Conservation (phyloP, 345 rosid species). For the Gossypium bickii region DNA sequence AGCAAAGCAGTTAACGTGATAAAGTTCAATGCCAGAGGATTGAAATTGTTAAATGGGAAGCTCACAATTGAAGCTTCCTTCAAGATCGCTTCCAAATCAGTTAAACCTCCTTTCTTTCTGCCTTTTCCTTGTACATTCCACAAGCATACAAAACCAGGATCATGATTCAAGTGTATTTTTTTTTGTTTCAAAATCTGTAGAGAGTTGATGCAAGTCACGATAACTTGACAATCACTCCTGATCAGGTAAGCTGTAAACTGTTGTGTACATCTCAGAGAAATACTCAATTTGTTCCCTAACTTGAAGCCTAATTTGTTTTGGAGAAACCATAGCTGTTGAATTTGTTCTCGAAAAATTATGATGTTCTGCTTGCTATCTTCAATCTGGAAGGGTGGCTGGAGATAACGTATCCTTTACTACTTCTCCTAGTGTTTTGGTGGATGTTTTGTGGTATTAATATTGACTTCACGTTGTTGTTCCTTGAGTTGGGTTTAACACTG, state of each 20-base stretch:
- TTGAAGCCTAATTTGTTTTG: neutral
- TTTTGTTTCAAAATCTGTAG: conserved; percentile 32
- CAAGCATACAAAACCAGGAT: neutral
- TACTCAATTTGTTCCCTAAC: neutral
- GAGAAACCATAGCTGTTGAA: conserved; percentile 61
- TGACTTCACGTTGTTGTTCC: neutral
- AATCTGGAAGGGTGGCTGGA: conserved; percentile 86
- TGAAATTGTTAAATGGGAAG: conserved; percentile 65
- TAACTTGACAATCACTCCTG: conserved; percentile 69
- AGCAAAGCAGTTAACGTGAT: conserved; percentile 88
- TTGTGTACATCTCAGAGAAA: neutral
- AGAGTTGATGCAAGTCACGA: conserved; percentile 65
- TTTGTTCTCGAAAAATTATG: conserved; percentile 59
- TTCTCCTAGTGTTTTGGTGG: neutral
- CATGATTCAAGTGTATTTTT: conserved; percentile 7
- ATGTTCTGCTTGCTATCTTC: conserved; percentile 64
- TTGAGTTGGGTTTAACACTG: conserved; percentile 32
- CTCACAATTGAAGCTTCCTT: conserved; percentile 73
- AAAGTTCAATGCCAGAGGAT: conserved; percentile 73
- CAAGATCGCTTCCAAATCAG: conserved; percentile 65
- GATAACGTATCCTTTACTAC: conserved; percentile 67
- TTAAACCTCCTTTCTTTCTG: conserved; percentile 19
- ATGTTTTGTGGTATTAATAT: neutral
- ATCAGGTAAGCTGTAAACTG: conserved; percentile 43
- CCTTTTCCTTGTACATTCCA: neutral